Base-by-base conservation (phyloP, 2,329 filamentous ascomycete genomes). In the Colletotrichum sansevieriae region DNA sequence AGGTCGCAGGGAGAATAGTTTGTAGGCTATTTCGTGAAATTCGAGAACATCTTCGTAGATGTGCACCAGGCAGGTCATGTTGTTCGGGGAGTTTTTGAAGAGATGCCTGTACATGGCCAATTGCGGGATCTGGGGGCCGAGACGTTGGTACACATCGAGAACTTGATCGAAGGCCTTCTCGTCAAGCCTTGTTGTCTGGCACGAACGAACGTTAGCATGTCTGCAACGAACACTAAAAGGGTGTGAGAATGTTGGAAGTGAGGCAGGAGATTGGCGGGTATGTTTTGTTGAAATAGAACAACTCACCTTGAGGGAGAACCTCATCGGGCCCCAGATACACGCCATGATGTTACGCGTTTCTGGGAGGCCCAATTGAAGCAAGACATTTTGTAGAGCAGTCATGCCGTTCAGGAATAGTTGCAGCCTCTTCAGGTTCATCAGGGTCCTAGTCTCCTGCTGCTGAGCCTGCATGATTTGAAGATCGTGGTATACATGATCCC, bases 251-350 rank as follows among this genome's bases (percentile, higher is more conserved):
- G 25, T 8, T 29, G 29, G 29, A 29, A 8, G 29, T 4, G 8
- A 8, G 29, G 8, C 29, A 2, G 9, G 29, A 29, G 6, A 29
- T 8, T 29, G 29, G 9, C 7, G n/a, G 10, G 33, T 0, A 18
- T 35, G 3, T 25, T 4, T 3, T 25, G 33, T 33, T 20, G 9
- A 10, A 10, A 20, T 10, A 1, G 0, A 9, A 8, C 39, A 15
- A 29, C 29, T 29, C 0, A 75, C 74, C 61, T 73, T 59, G 15
- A 76, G 54, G 11, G 77, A 70, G 20, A 71, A 74, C 9, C 67
- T 63, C n/a, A 74, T 70, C 1, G 76, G 75, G 1, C 76, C 76
- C 76, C 76, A 78, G 39, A 78, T 71, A n/a, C 62, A 75, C 9
- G 65, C 60, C 65, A 72, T 71, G 59, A 79, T 72, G 71, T 33